Base-by-base conservation (phyloP, 768 basidiomycete genomes). In the Tylopilus intermedius region DNA sequence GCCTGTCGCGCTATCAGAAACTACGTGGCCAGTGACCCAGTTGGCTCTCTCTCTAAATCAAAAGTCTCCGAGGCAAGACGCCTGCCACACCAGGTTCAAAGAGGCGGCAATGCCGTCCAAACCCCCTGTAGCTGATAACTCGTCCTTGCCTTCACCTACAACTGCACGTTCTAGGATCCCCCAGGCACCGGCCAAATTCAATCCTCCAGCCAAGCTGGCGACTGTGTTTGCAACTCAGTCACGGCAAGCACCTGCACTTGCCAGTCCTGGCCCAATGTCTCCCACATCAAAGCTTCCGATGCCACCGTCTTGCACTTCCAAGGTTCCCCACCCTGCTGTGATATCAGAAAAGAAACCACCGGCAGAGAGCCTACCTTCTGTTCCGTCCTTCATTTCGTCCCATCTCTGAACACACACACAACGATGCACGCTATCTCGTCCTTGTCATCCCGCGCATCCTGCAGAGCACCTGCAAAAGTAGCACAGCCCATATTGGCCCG, bases 131-230 rank as follows among this genome's bases (percentile, higher is more conserved):
- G 37, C 49, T 1, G 45, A 53, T 8, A 45, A 55, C 1, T 21
- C 27, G 11, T 29, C 56, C 4, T n/a, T 57, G 13, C 41, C 63
- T 8, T 49, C 55, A 7, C 45, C 55, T 11, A 49, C 42, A 1
- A 15, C 24, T 5, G 14, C 27, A 24, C 59, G 45, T 26, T 61
- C 62, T 2, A 60, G 47, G 56, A 62, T 67, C 14, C 61, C 67
- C 18, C 55, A 58, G 8, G 40, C 52, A 6, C 64, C 68, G 11
- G 39, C 54, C 18, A 70, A 55, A n/a, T 68, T 68, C 45, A 62
- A 53, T 0, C 67, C 67, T 8, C 68, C 67, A 41, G 58, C 62
- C 45, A 68, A 68, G 54, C 56, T 68, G 46, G 68, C 57, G 45
- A 62, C 47, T 38, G 66, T 62, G 39, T 62, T 70, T 30, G 62